Evolutionary conservation across 2,329 filamentous ascomycete species (phyloP).

Genomic region (Calonectria honghensis): DNA sequence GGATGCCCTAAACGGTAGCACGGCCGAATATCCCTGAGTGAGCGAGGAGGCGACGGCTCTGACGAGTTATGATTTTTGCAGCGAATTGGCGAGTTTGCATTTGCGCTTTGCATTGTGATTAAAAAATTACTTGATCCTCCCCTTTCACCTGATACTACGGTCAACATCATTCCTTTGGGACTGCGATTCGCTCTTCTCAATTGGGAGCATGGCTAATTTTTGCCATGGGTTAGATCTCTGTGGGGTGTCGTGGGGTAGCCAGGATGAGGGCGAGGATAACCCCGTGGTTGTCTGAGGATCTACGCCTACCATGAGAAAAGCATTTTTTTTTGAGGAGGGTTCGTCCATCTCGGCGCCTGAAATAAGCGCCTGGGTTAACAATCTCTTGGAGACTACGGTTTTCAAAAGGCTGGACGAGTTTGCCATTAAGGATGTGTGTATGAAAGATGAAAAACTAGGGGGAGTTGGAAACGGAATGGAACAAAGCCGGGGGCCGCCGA

Average conservation of each 20-base stretch:
- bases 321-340: background rate
- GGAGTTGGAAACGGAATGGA: conserved; percentile 30
- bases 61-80: conserved; percentile 45
- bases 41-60: conserved; percentile 23
- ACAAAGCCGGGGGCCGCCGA: conserved; percentile 7
- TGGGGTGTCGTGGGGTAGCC: conserved; percentile 23
- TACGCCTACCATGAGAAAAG: background rate
- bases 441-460: conserved; percentile 11
- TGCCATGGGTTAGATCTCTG: conserved; percentile 17
- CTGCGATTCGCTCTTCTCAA: conserved; percentile 12
- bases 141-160: conserved; percentile 32
- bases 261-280: conserved; percentile 14
- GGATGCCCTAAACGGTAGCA: conserved; percentile 47
- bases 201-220: conserved; percentile 26
- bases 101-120: conserved; percentile 48
- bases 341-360: conserved; percentile 1
- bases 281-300: conserved; percentile 4
- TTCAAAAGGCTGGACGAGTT: conserved; percentile 17
- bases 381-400: conserved; percentile 22
- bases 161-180: conserved; percentile 28
- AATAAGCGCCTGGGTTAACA: background rate
- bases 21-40: conserved; percentile 59
- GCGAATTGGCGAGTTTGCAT: conserved; percentile 47
- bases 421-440: conserved; percentile 11
- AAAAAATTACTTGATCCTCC: conserved; percentile 45